phyloP scores from a whole-genome alignment of 208 protist species.

The Trypanosoma caninum region DNA sequence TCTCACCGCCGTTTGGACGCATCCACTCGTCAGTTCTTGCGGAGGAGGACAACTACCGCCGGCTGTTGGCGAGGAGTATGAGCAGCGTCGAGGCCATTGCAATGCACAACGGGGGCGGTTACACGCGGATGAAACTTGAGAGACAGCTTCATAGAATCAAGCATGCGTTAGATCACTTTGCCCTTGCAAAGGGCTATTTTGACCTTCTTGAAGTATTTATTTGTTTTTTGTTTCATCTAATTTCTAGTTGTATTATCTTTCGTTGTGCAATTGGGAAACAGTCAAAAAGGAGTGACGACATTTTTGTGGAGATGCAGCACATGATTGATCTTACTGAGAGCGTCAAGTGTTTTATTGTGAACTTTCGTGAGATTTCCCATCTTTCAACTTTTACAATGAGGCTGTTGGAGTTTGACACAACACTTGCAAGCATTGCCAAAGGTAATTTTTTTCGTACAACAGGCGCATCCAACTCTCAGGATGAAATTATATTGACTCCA shows the following conservation, averaged over 20 bases:
- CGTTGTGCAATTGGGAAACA: not conserved
- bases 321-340: slow-evolving; percentile 78
- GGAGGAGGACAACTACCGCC: slow-evolving; percentile 73
- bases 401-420: slow-evolving; percentile 76
- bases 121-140: slow-evolving; percentile 60
- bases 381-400: slow-evolving; percentile 74
- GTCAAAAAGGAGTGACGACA: slow-evolving; percentile 45
- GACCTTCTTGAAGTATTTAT: slow-evolving; percentile 69
- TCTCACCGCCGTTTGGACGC: slow-evolving; percentile 71
- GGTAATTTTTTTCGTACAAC: slow-evolving; percentile 50
- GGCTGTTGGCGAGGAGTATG: slow-evolving; percentile 67
- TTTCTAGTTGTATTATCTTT: slow-evolving; percentile 66
- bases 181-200: slow-evolving; percentile 73
- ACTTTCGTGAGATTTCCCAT: slow-evolving; percentile 86
- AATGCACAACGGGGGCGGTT: slow-evolving; percentile 63
- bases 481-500: slow-evolving; percentile 8
- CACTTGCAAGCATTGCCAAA: slow-evolving; percentile 62
- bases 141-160: slow-evolving; percentile 54
- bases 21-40: slow-evolving; percentile 71
- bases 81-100: slow-evolving; percentile 83
- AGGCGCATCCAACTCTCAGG: not conserved
- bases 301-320: slow-evolving; percentile 76
- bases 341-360: slow-evolving; percentile 83
- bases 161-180: slow-evolving; percentile 68
- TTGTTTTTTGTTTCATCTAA: slow-evolving; percentile 49